Evolutionary conservation across 2,329 filamentous ascomycete genomes (phyloP).

Genomic region (Pseudogymnoascus verrucosus): DNA sequence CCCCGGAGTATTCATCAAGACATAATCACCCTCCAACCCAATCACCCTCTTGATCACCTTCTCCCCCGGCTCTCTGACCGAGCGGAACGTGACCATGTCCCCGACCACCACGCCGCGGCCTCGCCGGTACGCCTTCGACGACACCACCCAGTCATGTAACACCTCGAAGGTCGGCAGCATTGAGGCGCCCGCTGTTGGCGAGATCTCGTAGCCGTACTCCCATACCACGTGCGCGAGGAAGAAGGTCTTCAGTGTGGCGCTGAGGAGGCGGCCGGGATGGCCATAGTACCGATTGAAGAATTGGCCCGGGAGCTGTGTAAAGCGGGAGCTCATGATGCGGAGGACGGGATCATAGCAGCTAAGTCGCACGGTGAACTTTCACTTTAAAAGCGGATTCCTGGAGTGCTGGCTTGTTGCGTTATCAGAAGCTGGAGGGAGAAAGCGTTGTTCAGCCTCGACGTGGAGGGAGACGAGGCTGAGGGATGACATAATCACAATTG

Average conservation of each 20-base stretch:
- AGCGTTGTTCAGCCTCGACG: neutral
- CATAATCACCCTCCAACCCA: conserved; percentile 52
- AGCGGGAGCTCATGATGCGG: neutral
- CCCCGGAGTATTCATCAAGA: conserved; percentile 55
- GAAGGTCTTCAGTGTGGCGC: conserved; percentile 40
- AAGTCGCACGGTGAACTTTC: neutral
- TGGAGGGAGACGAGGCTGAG: neutral
- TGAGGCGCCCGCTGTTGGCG: conserved; percentile 60
- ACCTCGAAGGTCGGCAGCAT: conserved; percentile 82
- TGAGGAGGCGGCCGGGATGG: conserved; percentile 30
- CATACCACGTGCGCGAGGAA: conserved; percentile 42
- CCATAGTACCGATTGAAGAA: conserved; percentile 14
- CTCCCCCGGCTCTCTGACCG: conserved; percentile 56
- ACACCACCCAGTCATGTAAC: conserved; percentile 59
- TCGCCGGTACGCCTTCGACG: conserved; percentile 58
- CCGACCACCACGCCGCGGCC: conserved; percentile 67
- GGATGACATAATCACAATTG: neutral
- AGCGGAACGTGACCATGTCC: conserved; percentile 72
- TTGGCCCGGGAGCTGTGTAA: neutral
- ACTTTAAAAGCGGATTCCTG: neutral
- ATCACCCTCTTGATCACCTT: conserved; percentile 62
- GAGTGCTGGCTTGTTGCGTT: neutral
- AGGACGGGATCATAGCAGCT: neutral
- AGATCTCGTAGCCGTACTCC: conserved; percentile 55
- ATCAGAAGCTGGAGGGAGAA: neutral